Base-by-base conservation (phyloP, 164 flowering plant genomes). In the Aristolochia californica region DNA sequence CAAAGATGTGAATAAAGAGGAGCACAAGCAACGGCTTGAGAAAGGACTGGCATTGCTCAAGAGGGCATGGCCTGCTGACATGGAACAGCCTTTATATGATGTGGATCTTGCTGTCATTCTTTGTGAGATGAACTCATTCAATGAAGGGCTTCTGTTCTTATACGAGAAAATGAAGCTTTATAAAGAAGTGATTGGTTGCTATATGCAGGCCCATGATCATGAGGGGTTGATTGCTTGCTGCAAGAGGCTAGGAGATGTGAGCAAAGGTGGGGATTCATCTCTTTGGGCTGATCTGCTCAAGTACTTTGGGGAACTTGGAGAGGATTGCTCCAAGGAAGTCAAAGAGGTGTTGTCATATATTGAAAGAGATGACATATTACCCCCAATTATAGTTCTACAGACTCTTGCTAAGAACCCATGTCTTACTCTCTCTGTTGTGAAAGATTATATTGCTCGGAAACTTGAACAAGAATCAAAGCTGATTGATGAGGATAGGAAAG, bases 271-370 rank as follows among this genome's bases (percentile, higher is more conserved):
- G 18, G 97, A 94, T 60, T 83, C 96, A 58, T 65, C 96, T 62
- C 90, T 94, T 49, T 89, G 97, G 99, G 90, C 80, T 40, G 99
- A 90, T 74, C 62, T 90, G 20, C 70, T 94, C 28, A 94, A 84
- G 65, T 94, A 94, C 72, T 87, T 94, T 77, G 97, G 99, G 59
- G 99, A 94, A 71, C 95, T 94, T 69, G 97, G 97, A 56, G 99
- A 94, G 82, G 99, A 94, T 69, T 94, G 99, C 74, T 80, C 99
- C 57, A 84, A 80, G 66, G 99, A 90, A 82, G 99, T 94, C 43
- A 87, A 82, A 75, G 95, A 94, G 74, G 87, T 90, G 30, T 68
- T 90, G 71, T 80, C 87, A 56, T 90, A 85, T 63, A 82, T 94
- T 52, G 99, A 94, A 62, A 83, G 93, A 75, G 93, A 94, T 83